Conservation (phyloP, 1,284 basidiomycete genomes). For the Cutaneotrichosporon sp. region DNA sequence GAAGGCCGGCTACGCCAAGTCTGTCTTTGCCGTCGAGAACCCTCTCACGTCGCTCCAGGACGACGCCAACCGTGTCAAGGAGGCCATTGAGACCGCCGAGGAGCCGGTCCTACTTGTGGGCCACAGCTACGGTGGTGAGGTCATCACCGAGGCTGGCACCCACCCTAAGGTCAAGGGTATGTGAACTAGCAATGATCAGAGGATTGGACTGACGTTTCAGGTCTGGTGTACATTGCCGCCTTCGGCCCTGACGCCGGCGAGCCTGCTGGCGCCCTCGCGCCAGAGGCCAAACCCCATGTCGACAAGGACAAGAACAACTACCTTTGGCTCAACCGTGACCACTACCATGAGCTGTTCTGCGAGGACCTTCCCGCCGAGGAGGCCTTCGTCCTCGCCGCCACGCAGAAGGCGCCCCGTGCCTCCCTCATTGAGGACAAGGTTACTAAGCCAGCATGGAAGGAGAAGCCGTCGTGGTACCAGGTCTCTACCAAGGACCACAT, state of each 20-base stretch:
- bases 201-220: neutral
- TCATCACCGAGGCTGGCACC: slow-evolving; percentile 6
- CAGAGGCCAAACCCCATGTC: neutral
- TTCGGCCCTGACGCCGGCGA: slow-evolving; percentile 7
- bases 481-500: slow-evolving; percentile 1
- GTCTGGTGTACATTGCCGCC: slow-evolving; percentile 6
- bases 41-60: slow-evolving; percentile 1
- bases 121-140: slow-evolving; percentile 5
- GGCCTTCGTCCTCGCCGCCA: slow-evolving; percentile 1
- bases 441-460: slow-evolving; percentile 4
- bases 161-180: slow-evolving; percentile 3
- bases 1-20: slow-evolving; percentile 1
- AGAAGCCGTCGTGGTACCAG: slow-evolving; percentile 3
- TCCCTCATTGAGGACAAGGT: neutral
- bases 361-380: neutral
- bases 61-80: neutral
- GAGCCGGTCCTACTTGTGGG: slow-evolving; percentile 2
- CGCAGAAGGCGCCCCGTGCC: slow-evolving; percentile 2
- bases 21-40: slow-evolving; percentile 2
- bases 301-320: neutral
- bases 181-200: neutral
- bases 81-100: slow-evolving; percentile 2
- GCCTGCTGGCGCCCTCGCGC: slow-evolving; percentile 2
- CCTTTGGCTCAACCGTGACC: neutral
- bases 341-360: neutral